Percentiles rank a stretch among this genome's conserved stretches.
phyloP scores from a whole-genome alignment of 768 basidiomycete species.

The Amanita brunnescens region DNA sequence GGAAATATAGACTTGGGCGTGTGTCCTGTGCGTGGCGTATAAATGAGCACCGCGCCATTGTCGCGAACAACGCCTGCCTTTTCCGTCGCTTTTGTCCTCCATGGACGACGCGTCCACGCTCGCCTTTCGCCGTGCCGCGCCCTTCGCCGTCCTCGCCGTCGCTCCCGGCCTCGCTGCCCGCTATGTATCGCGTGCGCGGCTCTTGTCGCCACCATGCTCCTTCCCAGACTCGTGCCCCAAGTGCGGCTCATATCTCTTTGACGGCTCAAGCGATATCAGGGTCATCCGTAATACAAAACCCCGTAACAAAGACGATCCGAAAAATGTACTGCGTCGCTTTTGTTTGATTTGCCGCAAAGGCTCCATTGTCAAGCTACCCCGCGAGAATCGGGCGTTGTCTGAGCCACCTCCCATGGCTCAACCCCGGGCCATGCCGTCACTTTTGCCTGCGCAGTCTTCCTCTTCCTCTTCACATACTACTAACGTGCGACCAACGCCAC shows the following conservation, averaged over 20 bases:
- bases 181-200: constrained; percentile 37
- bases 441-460: background rate
- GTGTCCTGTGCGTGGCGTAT: constrained; percentile 20
- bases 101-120: constrained; percentile 20
- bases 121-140: constrained; percentile 39
- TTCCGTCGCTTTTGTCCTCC: constrained; percentile 3
- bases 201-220: constrained; percentile 15
- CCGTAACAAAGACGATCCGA: background rate
- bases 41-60: constrained; percentile 3
- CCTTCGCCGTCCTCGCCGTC: constrained; percentile 38
- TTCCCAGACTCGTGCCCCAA: constrained; percentile 30
- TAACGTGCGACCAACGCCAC: background rate
- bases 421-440: background rate
- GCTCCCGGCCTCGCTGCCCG: constrained; percentile 57
- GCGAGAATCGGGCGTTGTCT: constrained; percentile 40
- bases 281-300: background rate
- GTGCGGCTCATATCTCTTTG: constrained; percentile 42
- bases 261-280: constrained; percentile 1
- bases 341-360: background rate
- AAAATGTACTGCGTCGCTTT: background rate
- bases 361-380: constrained; percentile 30
- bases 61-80: constrained; percentile 11
- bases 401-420: background rate
- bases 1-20: constrained; percentile 13
- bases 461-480: background rate